Evolutionary conservation across 352 stramenopile species (phyloP).

Genomic region (Phytopythium vexans): DNA sequence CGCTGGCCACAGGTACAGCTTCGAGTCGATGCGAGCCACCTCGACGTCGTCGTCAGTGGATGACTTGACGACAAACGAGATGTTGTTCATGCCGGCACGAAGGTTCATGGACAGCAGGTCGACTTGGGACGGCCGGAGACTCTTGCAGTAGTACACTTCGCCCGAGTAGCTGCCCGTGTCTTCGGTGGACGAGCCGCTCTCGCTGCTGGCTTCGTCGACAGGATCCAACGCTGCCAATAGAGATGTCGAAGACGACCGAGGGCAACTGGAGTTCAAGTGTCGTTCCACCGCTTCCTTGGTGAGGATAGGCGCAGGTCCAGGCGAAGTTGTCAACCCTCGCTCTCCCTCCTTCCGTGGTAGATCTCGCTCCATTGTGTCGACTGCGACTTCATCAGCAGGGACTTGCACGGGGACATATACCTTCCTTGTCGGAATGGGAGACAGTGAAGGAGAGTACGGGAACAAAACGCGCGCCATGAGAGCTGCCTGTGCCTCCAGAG

Average conservation of each 20-base stretch:
- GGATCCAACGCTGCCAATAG: conserved; percentile 11
- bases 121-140: conserved; percentile 50
- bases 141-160: conserved; percentile 56
- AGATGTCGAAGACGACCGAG: not conserved
- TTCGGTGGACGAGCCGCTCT: conserved; percentile 27
- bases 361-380: no score
- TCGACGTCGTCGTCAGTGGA: conserved; percentile 9
- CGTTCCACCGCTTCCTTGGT: not conserved
- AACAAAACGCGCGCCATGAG: conserved; percentile 68
- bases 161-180: conserved; percentile 34
- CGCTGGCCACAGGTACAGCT: conserved; percentile 71
- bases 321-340: no score
- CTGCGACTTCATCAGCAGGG: no score
- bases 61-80: conserved; percentile 56
- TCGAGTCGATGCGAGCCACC: conserved; percentile 40
- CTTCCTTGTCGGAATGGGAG: not conserved
- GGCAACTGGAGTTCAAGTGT: not conserved
- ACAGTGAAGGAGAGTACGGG: conserved; percentile 44
- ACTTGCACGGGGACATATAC: no score
- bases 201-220: conserved; percentile 24
- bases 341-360: no score
- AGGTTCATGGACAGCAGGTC: conserved; percentile 62
- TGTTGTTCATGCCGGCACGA: conserved; percentile 57
- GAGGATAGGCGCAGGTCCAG: not conserved
- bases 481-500: conserved; percentile 53